Base-by-base conservation (phyloP, 192 early-diverging fungal genomes). In the Backusella luteola region DNA sequence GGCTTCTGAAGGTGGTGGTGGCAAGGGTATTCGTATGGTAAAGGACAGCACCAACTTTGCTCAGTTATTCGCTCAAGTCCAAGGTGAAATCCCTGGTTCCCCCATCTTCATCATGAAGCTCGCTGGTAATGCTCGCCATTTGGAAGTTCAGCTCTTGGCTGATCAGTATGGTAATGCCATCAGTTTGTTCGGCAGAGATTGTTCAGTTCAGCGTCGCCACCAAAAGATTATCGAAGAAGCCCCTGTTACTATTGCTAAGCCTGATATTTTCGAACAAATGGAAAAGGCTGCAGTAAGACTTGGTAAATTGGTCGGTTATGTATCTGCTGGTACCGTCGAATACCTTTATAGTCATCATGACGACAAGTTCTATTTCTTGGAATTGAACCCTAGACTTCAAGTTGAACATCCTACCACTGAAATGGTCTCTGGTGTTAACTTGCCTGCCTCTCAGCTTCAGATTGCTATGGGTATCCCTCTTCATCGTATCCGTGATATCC, bases 181-280 rank as follows among this genome's bases (percentile, higher is more conserved):
- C 83, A 96, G 96, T 21, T 89, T 99, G 77, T 99, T 99, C 88
- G 98, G 98, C 32, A 91, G 98, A 67, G 98, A 99, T 86, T 99
- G 97, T 80, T 98, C 96, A 6, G 96, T 98, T 12, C 98, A 99
- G 89, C 90, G 98, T 75, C 91, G 98, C 41, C 98, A 99, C 79
- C 98, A 99, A 87, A 99, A 99, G 89, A 99, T 99, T 81, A 93
- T 99, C 52, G 97, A 99, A 84, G 98, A 98, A 85, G 98, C 98
- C 3, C 97, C 96, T 6, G 95, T 99, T 42, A 95, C 88, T 53
- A 93, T 94, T 73, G 91, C 95, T 85, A 82, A 90, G 84, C 82
- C 87, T 66, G 90, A 93, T 44, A 91, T 91, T 2, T 94, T 95
- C 73, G 89, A 92, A 74, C 77, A 89, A 49, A 99, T 99, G 98